Percentiles rank a stretch among this genome's conserved stretches.
These are phyloP conservation scores for Mycena rebaudengoi DNA, from an alignment of 768 basidiomycete species.

Conservation along the genomic window DNA sequence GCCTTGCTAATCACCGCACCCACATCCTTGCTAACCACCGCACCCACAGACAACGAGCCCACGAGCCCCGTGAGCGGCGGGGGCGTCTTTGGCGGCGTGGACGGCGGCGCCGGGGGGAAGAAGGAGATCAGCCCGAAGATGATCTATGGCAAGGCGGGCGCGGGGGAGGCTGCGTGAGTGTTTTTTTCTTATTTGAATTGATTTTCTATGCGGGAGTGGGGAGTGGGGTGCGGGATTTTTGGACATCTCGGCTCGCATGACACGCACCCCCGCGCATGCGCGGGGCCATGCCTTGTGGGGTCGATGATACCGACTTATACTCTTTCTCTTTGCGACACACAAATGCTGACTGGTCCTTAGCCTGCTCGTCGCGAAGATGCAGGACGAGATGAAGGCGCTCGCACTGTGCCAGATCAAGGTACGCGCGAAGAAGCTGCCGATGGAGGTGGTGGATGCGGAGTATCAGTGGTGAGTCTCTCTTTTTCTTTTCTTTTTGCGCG, in stretches of 20 bases:
- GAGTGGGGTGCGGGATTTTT: too few species aligned
- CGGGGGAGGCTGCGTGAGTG: constrained; percentile 79
- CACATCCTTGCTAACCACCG: too few species aligned
- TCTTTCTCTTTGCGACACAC: constrained; percentile 10
- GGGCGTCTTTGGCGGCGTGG: constrained; percentile 38
- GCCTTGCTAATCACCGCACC: too few species aligned
- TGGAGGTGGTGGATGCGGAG: constrained; percentile 99
- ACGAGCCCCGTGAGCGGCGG: too few species aligned
- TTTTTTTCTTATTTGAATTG: constrained; percentile 12
- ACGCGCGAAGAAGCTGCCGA: constrained; percentile 91
- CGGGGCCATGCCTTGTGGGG: too few species aligned
- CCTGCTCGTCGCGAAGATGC: constrained; percentile 80
- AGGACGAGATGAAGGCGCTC: constrained; percentile 93
- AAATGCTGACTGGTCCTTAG: constrained; percentile 44
- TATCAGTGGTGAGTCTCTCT: constrained; percentile 93
- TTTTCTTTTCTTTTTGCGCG: too few species aligned
- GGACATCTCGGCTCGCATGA: too few species aligned
- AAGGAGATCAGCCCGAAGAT: constrained; percentile 98
- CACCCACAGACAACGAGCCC: too few species aligned
- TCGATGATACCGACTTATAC: background rate
- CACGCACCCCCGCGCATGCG: too few species aligned
- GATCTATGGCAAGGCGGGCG: constrained; percentile 89
- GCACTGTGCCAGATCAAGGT: constrained; percentile 93
- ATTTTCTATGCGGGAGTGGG: background rate
- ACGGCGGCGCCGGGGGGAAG: constrained; percentile 52